Evolutionary conservation across 495 filamentous ascomycete genomes (phyloP).

Genomic region (Penicillium diatomitis): DNA sequence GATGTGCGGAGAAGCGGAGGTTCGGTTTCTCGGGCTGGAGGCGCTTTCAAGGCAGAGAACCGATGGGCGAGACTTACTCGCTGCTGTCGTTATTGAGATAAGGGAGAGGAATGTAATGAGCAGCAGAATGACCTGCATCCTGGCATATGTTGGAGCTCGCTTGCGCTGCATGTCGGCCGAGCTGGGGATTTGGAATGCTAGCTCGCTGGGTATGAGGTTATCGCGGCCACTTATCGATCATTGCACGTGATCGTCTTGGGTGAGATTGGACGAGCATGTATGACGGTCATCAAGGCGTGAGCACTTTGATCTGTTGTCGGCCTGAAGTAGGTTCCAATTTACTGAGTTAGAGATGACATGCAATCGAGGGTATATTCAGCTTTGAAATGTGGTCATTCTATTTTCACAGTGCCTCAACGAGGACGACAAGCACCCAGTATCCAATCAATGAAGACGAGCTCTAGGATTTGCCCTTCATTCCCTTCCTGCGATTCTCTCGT

Average conservation of each 20-base stretch:
- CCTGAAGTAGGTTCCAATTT: too few species aligned
- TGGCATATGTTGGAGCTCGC: neutral
- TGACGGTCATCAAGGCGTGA: too few species aligned
- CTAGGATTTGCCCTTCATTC: slow-evolving; percentile 34
- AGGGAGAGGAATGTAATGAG: slow-evolving; percentile 16
- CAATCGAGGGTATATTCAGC: too few species aligned
- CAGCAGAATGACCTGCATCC: slow-evolving; percentile 11
- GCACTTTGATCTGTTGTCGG: too few species aligned
- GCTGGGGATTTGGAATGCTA: neutral
- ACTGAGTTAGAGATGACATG: too few species aligned
- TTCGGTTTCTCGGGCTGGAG: neutral
- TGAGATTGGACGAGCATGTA: too few species aligned
- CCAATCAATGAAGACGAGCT: neutral
- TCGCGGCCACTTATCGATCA: slow-evolving; percentile 6
- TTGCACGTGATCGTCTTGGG: neutral
- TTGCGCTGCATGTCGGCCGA: slow-evolving; percentile 5
- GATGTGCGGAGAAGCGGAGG: neutral
- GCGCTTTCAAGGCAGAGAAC: neutral
- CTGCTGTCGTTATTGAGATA: slow-evolving; percentile 20
- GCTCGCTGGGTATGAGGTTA: slow-evolving; percentile 8
- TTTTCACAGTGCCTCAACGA: too few species aligned
- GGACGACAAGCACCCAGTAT: too few species aligned
- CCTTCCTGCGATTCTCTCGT: slow-evolving; percentile 65
- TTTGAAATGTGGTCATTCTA: too few species aligned
- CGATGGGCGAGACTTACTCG: slow-evolving; percentile 17